phyloP scores from a whole-genome alignment of 352 stramenopile species.

The Pythium rhizo-oryzae region DNA sequence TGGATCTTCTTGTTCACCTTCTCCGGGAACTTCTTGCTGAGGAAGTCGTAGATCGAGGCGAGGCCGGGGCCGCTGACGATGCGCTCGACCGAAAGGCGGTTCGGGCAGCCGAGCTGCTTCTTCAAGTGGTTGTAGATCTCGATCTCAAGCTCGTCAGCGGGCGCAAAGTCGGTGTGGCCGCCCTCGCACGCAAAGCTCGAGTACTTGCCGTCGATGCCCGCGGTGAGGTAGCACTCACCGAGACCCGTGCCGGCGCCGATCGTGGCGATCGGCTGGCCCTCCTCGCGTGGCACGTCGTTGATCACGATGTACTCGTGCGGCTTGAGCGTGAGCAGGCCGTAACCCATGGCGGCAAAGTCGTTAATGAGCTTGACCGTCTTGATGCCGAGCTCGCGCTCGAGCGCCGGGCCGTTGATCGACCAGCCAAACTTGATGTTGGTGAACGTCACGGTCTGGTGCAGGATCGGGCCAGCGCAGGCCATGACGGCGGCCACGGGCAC shows the following conservation, averaged over 20 bases:
- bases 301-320: conserved; percentile 91
- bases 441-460: conserved; percentile 88
- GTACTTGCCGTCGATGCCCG: conserved; percentile 83
- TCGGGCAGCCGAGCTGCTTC: conserved; percentile 80
- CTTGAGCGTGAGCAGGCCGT: conserved; percentile 96
- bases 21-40: conserved; percentile 90
- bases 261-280: conserved; percentile 92
- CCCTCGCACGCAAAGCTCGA: conserved; percentile 94
- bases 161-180: conserved; percentile 96
- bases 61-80: conserved; percentile 95
- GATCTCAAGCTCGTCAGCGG: conserved; percentile 87
- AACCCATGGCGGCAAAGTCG: conserved; percentile 98
- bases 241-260: conserved; percentile 97
- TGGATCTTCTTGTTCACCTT: conserved; percentile 86
- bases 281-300: conserved; percentile 75
- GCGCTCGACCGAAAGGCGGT: conserved; percentile 95
- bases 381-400: conserved; percentile 87
- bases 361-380: conserved; percentile 93
- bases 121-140: conserved; percentile 85
- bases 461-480: conserved; percentile 80
- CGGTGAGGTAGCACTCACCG: conserved; percentile 96
- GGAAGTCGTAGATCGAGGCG: conserved; percentile 97
- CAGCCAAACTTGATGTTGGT: conserved; percentile 94
- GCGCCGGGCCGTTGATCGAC: conserved; percentile 84
- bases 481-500: conserved; percentile 71